These are phyloP conservation scores for Ceratocystis destructans DNA, from an alignment of 2,329 filamentous ascomycete species.

Conservation along the genomic window DNA sequence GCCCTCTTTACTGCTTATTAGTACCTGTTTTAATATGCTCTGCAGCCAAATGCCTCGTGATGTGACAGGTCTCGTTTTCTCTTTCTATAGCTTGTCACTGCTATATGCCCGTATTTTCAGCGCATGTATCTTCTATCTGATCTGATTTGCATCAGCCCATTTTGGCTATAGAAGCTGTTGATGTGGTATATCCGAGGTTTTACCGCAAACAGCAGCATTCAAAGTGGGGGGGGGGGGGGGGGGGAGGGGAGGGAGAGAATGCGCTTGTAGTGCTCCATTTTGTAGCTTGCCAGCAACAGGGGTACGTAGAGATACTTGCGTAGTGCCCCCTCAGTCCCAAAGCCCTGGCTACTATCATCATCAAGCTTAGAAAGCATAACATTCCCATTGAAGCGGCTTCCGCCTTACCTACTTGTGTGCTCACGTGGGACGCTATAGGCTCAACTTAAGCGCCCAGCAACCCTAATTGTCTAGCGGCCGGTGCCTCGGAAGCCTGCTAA, in stretches of 20 bases:
- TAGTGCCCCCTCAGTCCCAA: not conserved
- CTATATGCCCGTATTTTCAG: not conserved
- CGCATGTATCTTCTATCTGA: not conserved
- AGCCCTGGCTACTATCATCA: not conserved
- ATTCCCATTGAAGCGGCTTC: not conserved
- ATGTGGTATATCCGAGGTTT: no score
- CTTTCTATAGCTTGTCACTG: not conserved
- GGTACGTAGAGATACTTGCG: not conserved
- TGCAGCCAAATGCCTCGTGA: not conserved
- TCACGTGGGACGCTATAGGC: not conserved
- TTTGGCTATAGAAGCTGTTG: not conserved
- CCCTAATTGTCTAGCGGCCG: not conserved
- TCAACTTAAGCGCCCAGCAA: not conserved
- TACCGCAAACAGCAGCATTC: not conserved
- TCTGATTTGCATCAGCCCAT: not conserved
- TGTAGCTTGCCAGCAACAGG: not conserved
- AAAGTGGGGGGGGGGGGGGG: not conserved
- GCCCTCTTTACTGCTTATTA: not conserved
- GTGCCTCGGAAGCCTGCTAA: not conserved
- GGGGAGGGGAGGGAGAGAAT: not conserved
- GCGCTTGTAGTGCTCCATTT: not conserved
- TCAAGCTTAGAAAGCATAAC: not conserved
- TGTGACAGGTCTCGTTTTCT: not conserved
- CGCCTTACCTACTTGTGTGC: not conserved
- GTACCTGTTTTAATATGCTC: not conserved